Evolutionary conservation across 2,329 filamentous ascomycete species (phyloP), one percentile per base, ranked within the genome.

Genomic region (Akanthomyces dipterigenus): DNA sequence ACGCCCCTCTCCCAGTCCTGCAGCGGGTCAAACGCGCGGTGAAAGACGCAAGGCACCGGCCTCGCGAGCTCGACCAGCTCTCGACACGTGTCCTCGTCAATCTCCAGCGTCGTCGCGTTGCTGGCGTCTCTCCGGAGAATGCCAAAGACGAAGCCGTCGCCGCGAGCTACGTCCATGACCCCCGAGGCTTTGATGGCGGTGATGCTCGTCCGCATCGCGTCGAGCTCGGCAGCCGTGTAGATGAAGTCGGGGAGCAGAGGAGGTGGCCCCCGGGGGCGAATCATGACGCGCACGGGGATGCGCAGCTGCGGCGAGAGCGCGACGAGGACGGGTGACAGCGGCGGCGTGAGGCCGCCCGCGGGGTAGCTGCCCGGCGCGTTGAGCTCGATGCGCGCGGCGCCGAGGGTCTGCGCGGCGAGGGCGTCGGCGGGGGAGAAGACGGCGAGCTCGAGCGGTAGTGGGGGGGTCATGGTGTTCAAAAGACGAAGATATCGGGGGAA

Each of bases 71-170:
- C 45, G 1, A 82, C 71, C 4, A 86, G 76, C 56, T 65, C 64
- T 2, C 38, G 57, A 66, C 78, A 81, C 49, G 72, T 66, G n/a
- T 68, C 64, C 7, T 66, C 64, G 64, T 85, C 77, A n/a, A 84
- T 63, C 18, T 51, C 64, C 38, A 73, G 50, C 12, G 54, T 20
- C 6, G 8, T 54, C 54, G 3, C 28, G 28, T 62, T 49, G 3
- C 43, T 40, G 22, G 58, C 49, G 14, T 38, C 36, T 24, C 63
- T 56, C 38, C 58, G 63, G 14, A 85, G 64, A 2, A 81, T 70
- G 5, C 82, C 82, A 64, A 85, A 83, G 8, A 86, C 82, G 65
- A 86, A 85, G 1, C 81, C 81, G 64, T 85, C 83, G 4, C 80
- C 81, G 16, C 73, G 72, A 1, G 66, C 64, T 0, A 70, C 64